Percentiles rank a stretch among this genome's conserved stretches.
Evolutionary conservation across 163 green algal species (phyloP).

Genomic region (Scenedesmus sp.): DNA sequence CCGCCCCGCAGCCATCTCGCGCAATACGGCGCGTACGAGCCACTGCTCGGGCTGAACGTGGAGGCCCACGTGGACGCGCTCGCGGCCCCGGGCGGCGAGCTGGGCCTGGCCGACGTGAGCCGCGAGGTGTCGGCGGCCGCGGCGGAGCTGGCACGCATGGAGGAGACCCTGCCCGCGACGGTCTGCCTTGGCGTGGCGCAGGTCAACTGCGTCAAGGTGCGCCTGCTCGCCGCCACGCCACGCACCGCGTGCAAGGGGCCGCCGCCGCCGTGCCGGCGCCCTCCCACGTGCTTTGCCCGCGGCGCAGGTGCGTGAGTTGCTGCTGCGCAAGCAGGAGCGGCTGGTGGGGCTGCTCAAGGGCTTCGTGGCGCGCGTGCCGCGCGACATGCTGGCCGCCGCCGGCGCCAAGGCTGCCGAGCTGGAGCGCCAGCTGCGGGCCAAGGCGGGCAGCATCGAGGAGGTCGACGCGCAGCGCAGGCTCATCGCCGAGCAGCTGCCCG

Average conservation of each 20-base stretch:
- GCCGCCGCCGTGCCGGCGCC: too few relatives aligned
- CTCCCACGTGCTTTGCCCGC: not conserved
- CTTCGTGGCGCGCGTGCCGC: constrained; percentile 48
- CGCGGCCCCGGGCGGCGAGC: constrained; percentile 63
- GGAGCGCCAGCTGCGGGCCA: constrained; percentile 57
- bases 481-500: constrained; percentile 74
- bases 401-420: constrained; percentile 70
- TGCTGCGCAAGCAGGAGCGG: constrained; percentile 77
- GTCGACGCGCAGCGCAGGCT: constrained; percentile 65
- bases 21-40: constrained; percentile 46
- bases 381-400: constrained; percentile 52
- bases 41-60: constrained; percentile 65
- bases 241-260: not conserved
- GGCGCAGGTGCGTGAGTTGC: constrained; percentile 65
- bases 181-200: constrained; percentile 67
- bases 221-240: not conserved
- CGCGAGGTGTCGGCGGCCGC: constrained; percentile 38
- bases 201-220: constrained; percentile 69
- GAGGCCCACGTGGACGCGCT: constrained; percentile 68
- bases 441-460: constrained; percentile 63
- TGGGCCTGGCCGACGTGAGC: constrained; percentile 64
- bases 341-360: constrained; percentile 70
- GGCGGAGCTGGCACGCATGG: constrained; percentile 57
- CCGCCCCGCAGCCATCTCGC: constrained; percentile 27
- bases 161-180: constrained; percentile 56